Evolutionary conservation across 495 filamentous ascomycete species (phyloP).

Genomic region (Xylaria nigripes): DNA sequence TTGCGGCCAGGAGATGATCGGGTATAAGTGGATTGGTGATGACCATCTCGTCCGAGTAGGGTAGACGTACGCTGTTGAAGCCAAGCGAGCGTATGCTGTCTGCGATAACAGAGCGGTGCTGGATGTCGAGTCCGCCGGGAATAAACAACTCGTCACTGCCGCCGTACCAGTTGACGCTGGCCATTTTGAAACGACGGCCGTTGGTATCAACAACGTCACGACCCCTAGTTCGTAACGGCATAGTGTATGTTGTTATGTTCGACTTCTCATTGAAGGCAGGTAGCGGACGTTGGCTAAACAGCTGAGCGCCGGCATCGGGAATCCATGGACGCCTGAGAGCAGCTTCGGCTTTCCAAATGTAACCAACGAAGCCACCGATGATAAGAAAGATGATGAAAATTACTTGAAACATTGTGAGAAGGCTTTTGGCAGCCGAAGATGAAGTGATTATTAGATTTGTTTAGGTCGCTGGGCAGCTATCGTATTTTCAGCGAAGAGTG

Average conservation of each 20-base stretch:
- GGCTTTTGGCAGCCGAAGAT: neutral
- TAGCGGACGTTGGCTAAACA: slow-evolving; percentile 36
- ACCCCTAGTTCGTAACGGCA: slow-evolving; percentile 45
- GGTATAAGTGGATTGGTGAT: slow-evolving; percentile 42
- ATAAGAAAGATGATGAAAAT: slow-evolving; percentile 26
- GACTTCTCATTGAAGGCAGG: slow-evolving; percentile 31
- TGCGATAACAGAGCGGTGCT: slow-evolving; percentile 49
- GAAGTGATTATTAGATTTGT: neutral
- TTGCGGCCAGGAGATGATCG: slow-evolving; percentile 40
- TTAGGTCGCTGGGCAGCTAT: neutral
- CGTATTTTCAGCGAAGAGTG: neutral
- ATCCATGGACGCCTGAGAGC: slow-evolving; percentile 34
- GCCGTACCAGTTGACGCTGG: slow-evolving; percentile 58
- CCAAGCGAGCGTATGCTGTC: slow-evolving; percentile 43
- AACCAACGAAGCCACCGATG: slow-evolving; percentile 29
- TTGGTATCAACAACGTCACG: slow-evolving; percentile 48
- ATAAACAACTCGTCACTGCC: slow-evolving; percentile 52
- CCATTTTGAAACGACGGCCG: slow-evolving; percentile 45
- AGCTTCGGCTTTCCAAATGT: slow-evolving; percentile 34
- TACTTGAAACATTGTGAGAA: slow-evolving; percentile 20
- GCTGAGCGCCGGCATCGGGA: slow-evolving; percentile 29
- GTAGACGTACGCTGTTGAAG: slow-evolving; percentile 56
- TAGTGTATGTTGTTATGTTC: slow-evolving; percentile 35
- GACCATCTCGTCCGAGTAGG: slow-evolving; percentile 56
- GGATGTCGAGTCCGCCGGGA: slow-evolving; percentile 50